These are phyloP conservation scores for Pythium biforme DNA, from an alignment of 352 stramenopile species.

Conservation along the genomic window DNA sequence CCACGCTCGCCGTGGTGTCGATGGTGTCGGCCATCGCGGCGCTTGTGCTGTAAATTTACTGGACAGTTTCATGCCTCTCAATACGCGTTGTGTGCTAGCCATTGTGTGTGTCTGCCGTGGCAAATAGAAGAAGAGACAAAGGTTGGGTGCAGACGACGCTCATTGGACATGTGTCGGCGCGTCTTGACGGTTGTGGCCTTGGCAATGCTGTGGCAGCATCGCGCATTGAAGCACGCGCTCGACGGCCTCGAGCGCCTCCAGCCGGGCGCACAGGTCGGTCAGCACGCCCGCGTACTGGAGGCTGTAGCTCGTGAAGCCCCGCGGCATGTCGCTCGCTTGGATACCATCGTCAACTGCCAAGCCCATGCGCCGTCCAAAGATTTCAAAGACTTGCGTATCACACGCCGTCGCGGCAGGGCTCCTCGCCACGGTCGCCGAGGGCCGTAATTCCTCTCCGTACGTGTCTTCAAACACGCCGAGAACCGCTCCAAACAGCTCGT, in stretches of 20 bases:
- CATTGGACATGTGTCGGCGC: no score
- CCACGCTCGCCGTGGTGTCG: slow-evolving; percentile 7
- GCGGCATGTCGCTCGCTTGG: slow-evolving; percentile 23
- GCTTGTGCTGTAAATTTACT: slow-evolving; percentile 10
- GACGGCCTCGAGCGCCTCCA: slow-evolving; percentile 2
- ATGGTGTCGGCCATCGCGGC: neutral
- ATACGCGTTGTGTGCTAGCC: no score
- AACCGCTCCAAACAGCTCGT: slow-evolving; percentile 23
- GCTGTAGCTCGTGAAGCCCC: slow-evolving; percentile 65
- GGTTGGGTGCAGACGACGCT: no score
- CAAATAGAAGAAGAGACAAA: no score
- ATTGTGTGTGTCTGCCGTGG: no score
- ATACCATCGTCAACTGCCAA: no score
- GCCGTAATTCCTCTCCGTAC: neutral
- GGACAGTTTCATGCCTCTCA: no score
- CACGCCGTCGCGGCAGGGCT: slow-evolving; percentile 15
- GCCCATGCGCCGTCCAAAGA: slow-evolving; percentile 6
- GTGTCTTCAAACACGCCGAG: neutral
- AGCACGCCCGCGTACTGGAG: slow-evolving; percentile 52
- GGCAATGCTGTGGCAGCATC: neutral
- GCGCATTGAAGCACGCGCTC: slow-evolving; percentile 4
- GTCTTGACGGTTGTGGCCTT: no score
- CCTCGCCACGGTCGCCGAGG: slow-evolving; percentile 19
- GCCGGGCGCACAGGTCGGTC: slow-evolving; percentile 7
- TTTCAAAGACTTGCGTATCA: slow-evolving; percentile 13